phyloP scores from a whole-genome alignment of 352 stramenopile genomes.

The Phytopythium boreale region DNA sequence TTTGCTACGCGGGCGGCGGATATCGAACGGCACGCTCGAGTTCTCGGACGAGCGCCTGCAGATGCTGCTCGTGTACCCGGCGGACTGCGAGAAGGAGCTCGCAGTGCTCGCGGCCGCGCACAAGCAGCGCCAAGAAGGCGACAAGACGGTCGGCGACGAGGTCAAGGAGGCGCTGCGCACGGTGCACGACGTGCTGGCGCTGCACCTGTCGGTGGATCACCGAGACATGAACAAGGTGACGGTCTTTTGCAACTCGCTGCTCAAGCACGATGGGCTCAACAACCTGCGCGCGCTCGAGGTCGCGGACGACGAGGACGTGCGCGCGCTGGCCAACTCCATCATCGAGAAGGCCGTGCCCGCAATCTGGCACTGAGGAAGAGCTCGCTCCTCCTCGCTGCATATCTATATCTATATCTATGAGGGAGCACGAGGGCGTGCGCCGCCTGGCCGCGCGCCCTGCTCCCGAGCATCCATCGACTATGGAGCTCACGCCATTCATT shows the following conservation, averaged over 20 bases:
- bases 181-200: slow-evolving; percentile 64
- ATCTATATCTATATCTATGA: slow-evolving; percentile 2
- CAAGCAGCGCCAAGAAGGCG: slow-evolving; percentile 14
- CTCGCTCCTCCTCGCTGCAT: too few relatives aligned
- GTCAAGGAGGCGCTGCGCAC: slow-evolving; percentile 52
- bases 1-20: slow-evolving; percentile 9
- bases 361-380: slow-evolving; percentile 63
- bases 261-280: slow-evolving; percentile 73
- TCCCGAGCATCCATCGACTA: too few relatives aligned
- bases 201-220: slow-evolving; percentile 69
- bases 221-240: slow-evolving; percentile 80
- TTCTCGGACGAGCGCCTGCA: slow-evolving; percentile 48
- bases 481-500: too few relatives aligned
- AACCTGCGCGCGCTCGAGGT: slow-evolving; percentile 52
- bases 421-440: neutral
- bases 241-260: slow-evolving; percentile 79
- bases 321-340: slow-evolving; percentile 60
- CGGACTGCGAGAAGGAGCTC: slow-evolving; percentile 56
- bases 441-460: too few relatives aligned
- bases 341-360: slow-evolving; percentile 80
- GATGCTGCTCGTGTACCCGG: slow-evolving; percentile 53
- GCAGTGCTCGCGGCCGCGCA: slow-evolving; percentile 28
- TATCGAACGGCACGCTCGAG: slow-evolving; percentile 26
- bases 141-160: slow-evolving; percentile 21
- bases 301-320: slow-evolving; percentile 49